These are phyloP conservation scores for Amphibolis antarctica DNA, from an alignment of 106 monocot species.

Conservation along the genomic window DNA sequence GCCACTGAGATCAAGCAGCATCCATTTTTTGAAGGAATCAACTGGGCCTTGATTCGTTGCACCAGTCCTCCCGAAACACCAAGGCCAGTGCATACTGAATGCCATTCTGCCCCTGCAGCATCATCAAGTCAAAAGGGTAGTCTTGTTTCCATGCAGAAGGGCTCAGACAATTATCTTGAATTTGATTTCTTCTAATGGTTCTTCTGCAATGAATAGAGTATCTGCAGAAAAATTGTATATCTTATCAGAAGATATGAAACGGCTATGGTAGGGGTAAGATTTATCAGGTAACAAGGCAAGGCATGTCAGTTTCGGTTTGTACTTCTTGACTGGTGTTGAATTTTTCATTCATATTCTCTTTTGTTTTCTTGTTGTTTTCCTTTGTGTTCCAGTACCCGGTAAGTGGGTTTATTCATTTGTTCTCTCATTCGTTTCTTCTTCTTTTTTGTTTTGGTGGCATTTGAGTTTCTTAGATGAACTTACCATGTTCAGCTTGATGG, in stretches of 20 bases:
- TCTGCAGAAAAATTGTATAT: neutral
- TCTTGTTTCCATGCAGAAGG: neutral
- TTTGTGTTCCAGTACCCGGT: neutral
- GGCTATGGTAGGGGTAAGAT: neutral
- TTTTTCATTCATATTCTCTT: neutral
- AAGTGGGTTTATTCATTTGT: neutral
- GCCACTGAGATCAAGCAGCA: conserved; percentile 22
- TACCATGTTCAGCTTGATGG: too few species aligned
- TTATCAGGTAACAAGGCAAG: neutral
- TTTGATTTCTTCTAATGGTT: conserved; percentile 19
- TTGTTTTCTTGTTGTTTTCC: neutral
- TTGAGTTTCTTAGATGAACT: too few species aligned
- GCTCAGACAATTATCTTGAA: conserved; percentile 18
- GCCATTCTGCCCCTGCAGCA: neutral
- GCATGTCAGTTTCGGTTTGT: neutral
- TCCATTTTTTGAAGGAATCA: conserved; percentile 22
- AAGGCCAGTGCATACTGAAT: conserved; percentile 4
- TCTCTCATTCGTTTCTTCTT: too few species aligned
- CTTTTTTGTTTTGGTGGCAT: too few species aligned
- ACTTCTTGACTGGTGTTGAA: neutral
- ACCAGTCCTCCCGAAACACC: conserved; percentile 14
- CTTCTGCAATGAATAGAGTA: neutral
- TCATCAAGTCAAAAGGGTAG: conserved; percentile 3
- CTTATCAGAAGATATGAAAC: neutral
- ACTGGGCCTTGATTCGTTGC: conserved; percentile 24